Percentiles rank a stretch among this genome's conserved stretches.
These are phyloP conservation scores for Schizochytrium sp. DNA, from an alignment of 108 stramenopile genomes.

Conservation along the genomic window DNA sequence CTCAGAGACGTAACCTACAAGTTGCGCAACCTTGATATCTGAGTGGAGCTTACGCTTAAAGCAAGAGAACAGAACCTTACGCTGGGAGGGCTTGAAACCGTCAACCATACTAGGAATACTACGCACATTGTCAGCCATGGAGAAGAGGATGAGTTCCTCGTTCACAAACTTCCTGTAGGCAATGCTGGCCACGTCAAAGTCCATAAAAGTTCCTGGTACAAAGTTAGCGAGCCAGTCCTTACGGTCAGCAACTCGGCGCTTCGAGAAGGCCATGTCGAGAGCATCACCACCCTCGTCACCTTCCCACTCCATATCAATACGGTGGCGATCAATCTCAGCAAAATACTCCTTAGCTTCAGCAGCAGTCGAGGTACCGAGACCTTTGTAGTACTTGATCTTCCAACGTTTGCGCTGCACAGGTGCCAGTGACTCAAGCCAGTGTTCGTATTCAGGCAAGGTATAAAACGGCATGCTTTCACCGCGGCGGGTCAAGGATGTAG, in stretches of 20 bases:
- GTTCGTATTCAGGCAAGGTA: constrained; percentile 94
- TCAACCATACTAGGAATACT: constrained; percentile 95
- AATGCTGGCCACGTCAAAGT: constrained; percentile 83
- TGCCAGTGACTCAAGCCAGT: constrained; percentile 86
- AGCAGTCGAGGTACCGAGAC: constrained; percentile 95
- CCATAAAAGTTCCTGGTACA: constrained; percentile 86
- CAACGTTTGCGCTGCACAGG: constrained; percentile 90
- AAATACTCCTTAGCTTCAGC: constrained; percentile 91
- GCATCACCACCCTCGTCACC: constrained; percentile 85
- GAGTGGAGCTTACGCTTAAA: constrained; percentile 97
- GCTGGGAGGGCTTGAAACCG: constrained; percentile 98
- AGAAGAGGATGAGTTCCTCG: constrained; percentile 96
- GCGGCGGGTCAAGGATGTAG: constrained; percentile 84
- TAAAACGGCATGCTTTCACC: constrained; percentile 80
- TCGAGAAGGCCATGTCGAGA: constrained; percentile 98
- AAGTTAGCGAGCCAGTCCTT: constrained; percentile 89
- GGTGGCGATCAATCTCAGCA: constrained; percentile 73
- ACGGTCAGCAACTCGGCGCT: constrained; percentile 91
- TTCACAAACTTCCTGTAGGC: constrained; percentile 95
- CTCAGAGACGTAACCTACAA: constrained; percentile 74
- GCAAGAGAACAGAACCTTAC: constrained; percentile 97
- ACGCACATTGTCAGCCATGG: constrained; percentile 89
- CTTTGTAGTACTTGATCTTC: constrained; percentile 96
- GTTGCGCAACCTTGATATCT: constrained; percentile 97
- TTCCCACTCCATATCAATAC: constrained; percentile 78